Base-by-base conservation (phyloP, 2,329 filamentous ascomycete genomes). In the Fusarium sterilihyphosum region DNA sequence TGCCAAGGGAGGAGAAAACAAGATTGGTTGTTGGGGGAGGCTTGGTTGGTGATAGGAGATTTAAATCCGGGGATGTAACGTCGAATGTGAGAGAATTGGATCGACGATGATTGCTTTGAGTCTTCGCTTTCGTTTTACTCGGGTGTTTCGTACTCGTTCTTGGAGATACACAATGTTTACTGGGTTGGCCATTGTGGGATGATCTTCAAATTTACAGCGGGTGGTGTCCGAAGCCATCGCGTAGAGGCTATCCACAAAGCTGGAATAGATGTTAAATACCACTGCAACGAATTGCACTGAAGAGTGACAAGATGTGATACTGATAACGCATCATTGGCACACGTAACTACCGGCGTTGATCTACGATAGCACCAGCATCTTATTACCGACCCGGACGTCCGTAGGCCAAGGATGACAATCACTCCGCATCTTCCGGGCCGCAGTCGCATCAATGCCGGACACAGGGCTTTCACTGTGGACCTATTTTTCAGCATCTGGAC, bases 1-100 rank as follows among this genome's bases (percentile, higher is more conserved):
- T 52, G 67, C 67, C 65, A 70, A 69, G 67, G 8, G 50, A 7
- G 7, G 44, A 40, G 24, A 35, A 69, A 69, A 64, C 67, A 63
- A 44, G 67, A 69, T 70, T 69, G 57, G 65, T 9, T 20, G 35
- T 24, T 18, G 31, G 37, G 41, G 8, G 24, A 38, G 24, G n/a
- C 31, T 53, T 16, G 14, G 33, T 35, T 14, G 5, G 26, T 13
- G 33, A 57, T 44, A 57, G 37, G 53, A 43, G 26, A 44, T 31
- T 57, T 44, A 20, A 20, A 57, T 57, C 54, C 38, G 54, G 26
- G 29, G 9, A 57, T 33, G 22, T 26, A 57, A 54, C 52, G 18
- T 41, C 11, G 14, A 29, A n/a, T 13, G 8, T 2, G 16, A n/a
- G 35, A 29, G 20, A 18, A 54, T 29, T 14, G 14, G 11, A 18